Evolutionary conservation across 495 filamentous ascomycete species (phyloP), one percentile per base, ranked within the genome.

Genomic region (Stereocaulon alpinum): DNA sequence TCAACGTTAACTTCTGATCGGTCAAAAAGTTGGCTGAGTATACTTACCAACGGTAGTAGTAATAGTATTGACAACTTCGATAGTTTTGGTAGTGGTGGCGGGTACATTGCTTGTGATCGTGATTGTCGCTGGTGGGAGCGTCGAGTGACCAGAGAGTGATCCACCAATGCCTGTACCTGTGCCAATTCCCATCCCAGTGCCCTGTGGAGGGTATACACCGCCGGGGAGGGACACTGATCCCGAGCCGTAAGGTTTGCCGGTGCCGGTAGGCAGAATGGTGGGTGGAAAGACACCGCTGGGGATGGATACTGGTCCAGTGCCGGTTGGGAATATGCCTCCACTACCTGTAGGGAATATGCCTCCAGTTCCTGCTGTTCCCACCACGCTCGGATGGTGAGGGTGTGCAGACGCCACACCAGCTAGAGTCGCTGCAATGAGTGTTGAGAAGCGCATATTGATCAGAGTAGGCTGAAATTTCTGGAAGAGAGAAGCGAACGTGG

Each of bases 391-490:
- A 15, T 9, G 17, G 15, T 37, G 0, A 24, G 57, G 48, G 48
- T 27, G 44, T 42, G 57, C 57, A 9, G 57, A 59, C 27, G 57
- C 57, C 32, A 45, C 47, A 24, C 40, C 57, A 34, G 49, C 61
- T 20, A 63, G 34, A 15, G 41, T n/a, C 34, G 56, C 61, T 30
- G 56, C 40, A 12, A 63, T 9, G 37, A 59, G 27, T 34, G 48
- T 18, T 49, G 61, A 63, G 18, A 55, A 53, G 44, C 56, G 61
- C 61, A 63, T 63, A 34, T 29, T 47, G 56, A 56, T 40, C 17
- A n/a, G 15, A 12, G 12, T 20, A 34, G 3, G 29, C 4, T 44
- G 5, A 20, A 29, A 32, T 22, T 1, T 14, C 22, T 43, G 20
- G 12, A 18, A 41, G 34, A 42, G 24, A 40, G 2, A 30, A 58